Conservation (phyloP, 129 eudicot species). For the Arctium lappa region DNA sequence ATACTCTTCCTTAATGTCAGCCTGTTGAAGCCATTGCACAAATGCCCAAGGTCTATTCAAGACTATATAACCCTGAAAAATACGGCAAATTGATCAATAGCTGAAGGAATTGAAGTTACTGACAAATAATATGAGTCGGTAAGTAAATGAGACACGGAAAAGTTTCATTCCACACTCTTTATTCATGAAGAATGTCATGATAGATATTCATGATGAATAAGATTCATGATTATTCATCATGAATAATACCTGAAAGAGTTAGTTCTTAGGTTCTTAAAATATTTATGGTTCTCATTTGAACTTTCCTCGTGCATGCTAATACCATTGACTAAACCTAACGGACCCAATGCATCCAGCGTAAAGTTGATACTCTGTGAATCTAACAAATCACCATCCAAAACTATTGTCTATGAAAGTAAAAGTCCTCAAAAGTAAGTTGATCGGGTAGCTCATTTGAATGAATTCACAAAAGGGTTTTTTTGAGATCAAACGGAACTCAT, state of each 20-base stretch:
- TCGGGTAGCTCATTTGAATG: neutral
- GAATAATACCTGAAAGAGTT: too few relatives aligned
- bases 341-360: too few relatives aligned
- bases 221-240: too few relatives aligned
- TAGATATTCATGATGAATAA: too few relatives aligned
- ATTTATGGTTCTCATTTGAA: too few relatives aligned
- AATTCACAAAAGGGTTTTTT: neutral
- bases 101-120: neutral
- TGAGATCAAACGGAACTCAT: neutral
- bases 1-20: constrained; percentile 95
- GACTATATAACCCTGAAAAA: constrained; percentile 91
- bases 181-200: too few relatives aligned
- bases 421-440: neutral
- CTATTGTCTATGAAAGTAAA: neutral
- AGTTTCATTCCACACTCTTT: neutral
- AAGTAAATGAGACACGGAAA: neutral
- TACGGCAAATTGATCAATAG: constrained; percentile 10
- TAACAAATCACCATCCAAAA: neutral
- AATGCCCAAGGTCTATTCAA: constrained; percentile 99
- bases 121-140: neutral
- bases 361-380: neutral
- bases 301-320: too few relatives aligned
- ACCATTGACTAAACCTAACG: neutral
- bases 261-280: too few relatives aligned
- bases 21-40: constrained; percentile 97